Conservation (phyloP, 495 filamentous ascomycete genomes). For the Daldinia caldariorum region DNA sequence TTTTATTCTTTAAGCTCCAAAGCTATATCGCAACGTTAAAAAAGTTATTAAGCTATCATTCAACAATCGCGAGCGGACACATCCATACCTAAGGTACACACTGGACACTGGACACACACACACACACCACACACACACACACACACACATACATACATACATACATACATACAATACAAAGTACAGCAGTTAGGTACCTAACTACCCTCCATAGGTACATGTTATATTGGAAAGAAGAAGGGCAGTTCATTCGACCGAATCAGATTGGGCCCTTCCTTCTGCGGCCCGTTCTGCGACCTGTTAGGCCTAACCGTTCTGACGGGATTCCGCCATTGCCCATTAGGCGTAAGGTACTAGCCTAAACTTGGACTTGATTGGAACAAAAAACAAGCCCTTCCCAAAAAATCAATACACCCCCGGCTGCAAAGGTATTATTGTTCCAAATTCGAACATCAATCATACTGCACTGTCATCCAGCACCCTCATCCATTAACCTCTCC, state of each 20-base stretch:
- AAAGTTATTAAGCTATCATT: background rate
- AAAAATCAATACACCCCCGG: slow-evolving; percentile 28
- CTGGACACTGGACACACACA: background rate
- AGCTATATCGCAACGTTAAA: background rate
- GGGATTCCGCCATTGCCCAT: slow-evolving; percentile 44
- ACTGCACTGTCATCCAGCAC: slow-evolving; percentile 22
- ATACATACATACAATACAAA: background rate
- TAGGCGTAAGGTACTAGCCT: slow-evolving; percentile 43
- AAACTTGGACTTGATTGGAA: slow-evolving; percentile 44
- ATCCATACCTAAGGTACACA: no score
- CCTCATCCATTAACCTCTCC: background rate
- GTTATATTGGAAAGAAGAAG: slow-evolving; percentile 16
- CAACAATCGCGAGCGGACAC: background rate
- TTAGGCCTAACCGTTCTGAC: slow-evolving; percentile 42
- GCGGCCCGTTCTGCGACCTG: slow-evolving; percentile 46
- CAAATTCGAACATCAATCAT: slow-evolving; percentile 39
- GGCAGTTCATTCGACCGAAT: slow-evolving; percentile 35
- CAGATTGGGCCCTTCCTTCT: slow-evolving; percentile 42
- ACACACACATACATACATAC: background rate
- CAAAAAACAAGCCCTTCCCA: slow-evolving; percentile 16
- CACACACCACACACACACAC: background rate
- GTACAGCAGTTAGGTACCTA: background rate
- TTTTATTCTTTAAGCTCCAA: slow-evolving; percentile 3
- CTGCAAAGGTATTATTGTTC: slow-evolving; percentile 23
- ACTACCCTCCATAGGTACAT: slow-evolving; percentile 2